Base-by-base conservation (phyloP, 2,329 filamentous ascomycete genomes). In the Colletotrichum orbiculare region DNA sequence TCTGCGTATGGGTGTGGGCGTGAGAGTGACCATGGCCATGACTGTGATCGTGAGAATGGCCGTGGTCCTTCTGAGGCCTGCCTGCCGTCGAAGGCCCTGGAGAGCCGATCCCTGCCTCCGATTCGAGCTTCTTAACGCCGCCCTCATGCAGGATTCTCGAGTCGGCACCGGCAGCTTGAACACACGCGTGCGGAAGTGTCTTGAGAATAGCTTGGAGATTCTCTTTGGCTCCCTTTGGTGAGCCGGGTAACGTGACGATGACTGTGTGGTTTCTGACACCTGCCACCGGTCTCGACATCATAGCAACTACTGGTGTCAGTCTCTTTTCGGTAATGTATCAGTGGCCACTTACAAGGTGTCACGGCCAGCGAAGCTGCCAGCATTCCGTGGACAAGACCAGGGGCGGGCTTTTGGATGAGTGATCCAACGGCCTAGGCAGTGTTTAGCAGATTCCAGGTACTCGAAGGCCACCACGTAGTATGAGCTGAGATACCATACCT, bases 321-420 rank as follows among this genome's bases (percentile, higher is more conserved):
- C 49, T 42, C 42, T 57, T 13, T 4, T 8, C 8, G 3, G 5
- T 5, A 39, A 8, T 6, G n/a, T 3, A 9, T 17, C 6, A 3
- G 7, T 4, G 7, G 7, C n/a, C 39, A 79, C 91, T 81, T 81
- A 97, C 94, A 99, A 50, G 95, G 94, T 3, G 96, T 99, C 39
- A 98, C 89, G 47, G 87, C 82, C 13, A 97, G 81, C 1, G 95
- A 98, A 17, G 92, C 84, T 6, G 94, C 85, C 46, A 99, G 83
- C 95, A 99, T 99, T 69, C 89, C 94, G 78, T 99, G 94, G n/a
- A 97, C 91, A 54, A 99, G 83, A 1, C 96, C 96, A 0, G 94
- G 89, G 0, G 96, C 96, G 76, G 95, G 88, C 74, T 91, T 94
- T 73, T 97, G 89, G 47, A 98, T 83, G 45, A 98, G 78, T 6